A percentile compares a stretch with the other conserved stretches of the same genome.
Conservation (phyloP, 2,329 filamentous ascomycete genomes). For the Aspergillus sp. region DNA sequence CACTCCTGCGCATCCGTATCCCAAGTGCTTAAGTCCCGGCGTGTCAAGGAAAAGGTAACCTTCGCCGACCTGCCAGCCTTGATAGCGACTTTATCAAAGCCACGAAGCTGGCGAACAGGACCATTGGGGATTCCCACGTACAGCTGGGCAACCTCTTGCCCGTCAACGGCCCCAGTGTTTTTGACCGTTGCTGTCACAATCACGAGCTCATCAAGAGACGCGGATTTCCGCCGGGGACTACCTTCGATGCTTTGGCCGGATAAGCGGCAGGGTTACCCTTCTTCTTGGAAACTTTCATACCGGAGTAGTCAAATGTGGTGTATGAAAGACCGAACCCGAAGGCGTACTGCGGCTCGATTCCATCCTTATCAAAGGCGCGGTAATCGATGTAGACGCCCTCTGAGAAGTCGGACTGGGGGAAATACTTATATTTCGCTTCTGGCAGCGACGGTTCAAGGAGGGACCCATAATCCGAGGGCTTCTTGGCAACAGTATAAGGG, state of each 20-base stretch:
- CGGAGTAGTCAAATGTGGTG: too few species aligned
- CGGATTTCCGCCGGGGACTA: not conserved
- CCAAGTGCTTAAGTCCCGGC: slow-evolving; percentile 32
- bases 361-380: too few species aligned
- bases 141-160: slow-evolving; percentile 54
- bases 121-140: slow-evolving; percentile 47
- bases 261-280: not conserved
- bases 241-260: not conserved
- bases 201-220: slow-evolving; percentile 51
- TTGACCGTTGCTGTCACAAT: slow-evolving; percentile 47
- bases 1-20: slow-evolving; percentile 28
- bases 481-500: slow-evolving; percentile 61
- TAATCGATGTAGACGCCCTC: too few species aligned
- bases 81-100: slow-evolving; percentile 52
- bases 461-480: slow-evolving; percentile 16
- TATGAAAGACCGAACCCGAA: too few species aligned
- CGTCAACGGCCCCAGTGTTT: slow-evolving; percentile 51
- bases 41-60: slow-evolving; percentile 46
- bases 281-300: too few species aligned
- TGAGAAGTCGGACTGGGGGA: too few species aligned
- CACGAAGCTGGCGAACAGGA: slow-evolving; percentile 45
- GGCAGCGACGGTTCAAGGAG: too few species aligned
- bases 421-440: too few species aligned
- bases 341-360: too few species aligned
- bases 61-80: slow-evolving; percentile 39